Conservation (phyloP, 2,329 filamentous ascomycete genomes). For the Talaromyces sp. region DNA sequence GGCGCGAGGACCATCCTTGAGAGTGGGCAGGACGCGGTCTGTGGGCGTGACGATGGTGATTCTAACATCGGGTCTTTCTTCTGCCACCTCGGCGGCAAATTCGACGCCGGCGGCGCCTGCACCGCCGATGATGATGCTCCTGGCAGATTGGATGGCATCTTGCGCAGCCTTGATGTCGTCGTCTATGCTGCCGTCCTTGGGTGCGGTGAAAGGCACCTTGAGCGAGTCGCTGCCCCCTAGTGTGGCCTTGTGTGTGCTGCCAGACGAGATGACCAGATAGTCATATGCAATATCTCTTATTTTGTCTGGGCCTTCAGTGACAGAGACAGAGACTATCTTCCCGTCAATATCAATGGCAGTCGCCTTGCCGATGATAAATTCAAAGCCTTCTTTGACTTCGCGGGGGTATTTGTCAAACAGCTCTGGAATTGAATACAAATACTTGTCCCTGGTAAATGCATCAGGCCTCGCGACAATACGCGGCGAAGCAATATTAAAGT, state of each 20-base stretch:
- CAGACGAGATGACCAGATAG: slow-evolving; percentile 48
- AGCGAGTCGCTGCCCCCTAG: slow-evolving; percentile 2
- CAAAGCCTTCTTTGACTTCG: slow-evolving; percentile 29
- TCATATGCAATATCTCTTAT: slow-evolving; percentile 33
- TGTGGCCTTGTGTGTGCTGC: slow-evolving; percentile 32
- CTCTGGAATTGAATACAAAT: slow-evolving; percentile 37
- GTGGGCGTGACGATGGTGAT: slow-evolving; percentile 21
- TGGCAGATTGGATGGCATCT: slow-evolving; percentile 22
- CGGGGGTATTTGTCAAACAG: slow-evolving; percentile 42
- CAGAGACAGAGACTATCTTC: slow-evolving; percentile 31
- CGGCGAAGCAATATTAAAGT: slow-evolving; percentile 46
- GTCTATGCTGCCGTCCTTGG: neutral
- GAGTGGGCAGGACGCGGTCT: slow-evolving; percentile 19
- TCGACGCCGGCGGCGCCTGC: slow-evolving; percentile 41
- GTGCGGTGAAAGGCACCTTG: slow-evolving; percentile 5
- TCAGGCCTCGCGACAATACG: slow-evolving; percentile 41
- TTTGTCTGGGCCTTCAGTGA: slow-evolving; percentile 3
- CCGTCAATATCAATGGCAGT: slow-evolving; percentile 35
- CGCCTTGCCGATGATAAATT: slow-evolving; percentile 26
- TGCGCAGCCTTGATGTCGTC: slow-evolving; percentile 21
- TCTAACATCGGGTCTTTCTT: slow-evolving; percentile 34
- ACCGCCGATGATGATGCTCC: slow-evolving; percentile 37
- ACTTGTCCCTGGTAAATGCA: slow-evolving; percentile 16
- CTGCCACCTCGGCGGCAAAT: slow-evolving; percentile 37
- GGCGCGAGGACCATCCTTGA: slow-evolving; percentile 26